Evolutionary conservation across 768 basidiomycete genomes (phyloP).

Genomic region (Collybia mongolica): DNA sequence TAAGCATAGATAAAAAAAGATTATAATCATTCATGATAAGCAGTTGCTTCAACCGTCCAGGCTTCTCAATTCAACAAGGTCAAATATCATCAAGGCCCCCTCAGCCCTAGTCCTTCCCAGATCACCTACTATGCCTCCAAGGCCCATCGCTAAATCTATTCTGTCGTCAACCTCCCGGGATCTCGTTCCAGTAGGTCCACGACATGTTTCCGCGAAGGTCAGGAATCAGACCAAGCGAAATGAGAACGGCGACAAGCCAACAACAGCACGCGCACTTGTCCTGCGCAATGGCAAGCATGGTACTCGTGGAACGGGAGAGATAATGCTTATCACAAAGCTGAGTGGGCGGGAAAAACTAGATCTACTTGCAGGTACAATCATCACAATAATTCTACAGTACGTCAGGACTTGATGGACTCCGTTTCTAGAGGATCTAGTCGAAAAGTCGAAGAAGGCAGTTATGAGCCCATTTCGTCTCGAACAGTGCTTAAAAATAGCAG

Average conservation of each 20-base stretch:
- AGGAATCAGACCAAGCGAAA: conserved; percentile 38
- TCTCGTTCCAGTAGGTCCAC: conserved; percentile 1
- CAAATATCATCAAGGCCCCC: too few relatives aligned
- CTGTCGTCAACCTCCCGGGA: neutral
- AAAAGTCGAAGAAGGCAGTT: conserved; percentile 56
- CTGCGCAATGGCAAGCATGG: conserved; percentile 77
- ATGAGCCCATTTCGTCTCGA: conserved; percentile 65
- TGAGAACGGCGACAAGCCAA: conserved; percentile 52
- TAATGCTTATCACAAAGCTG: conserved; percentile 56
- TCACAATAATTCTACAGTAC: conserved; percentile 1
- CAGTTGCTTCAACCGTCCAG: too few relatives aligned
- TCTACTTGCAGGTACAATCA: conserved; percentile 63
- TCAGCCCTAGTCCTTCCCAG: too few relatives aligned
- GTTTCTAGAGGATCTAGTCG: conserved; percentile 64
- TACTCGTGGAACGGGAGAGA: conserved; percentile 66
- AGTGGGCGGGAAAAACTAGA: conserved; percentile 81
- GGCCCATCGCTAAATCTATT: neutral
- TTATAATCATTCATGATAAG: too few relatives aligned
- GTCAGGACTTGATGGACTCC: conserved; percentile 2
- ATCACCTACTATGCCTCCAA: neutral
- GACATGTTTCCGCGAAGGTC: conserved; percentile 6
- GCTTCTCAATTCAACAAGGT: too few relatives aligned
- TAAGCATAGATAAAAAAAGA: too few relatives aligned
- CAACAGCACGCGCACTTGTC: conserved; percentile 71
- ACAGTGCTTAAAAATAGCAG: conserved; percentile 62